Conservation (phyloP, 768 basidiomycete species). For the Tulasnella sp. region DNA sequence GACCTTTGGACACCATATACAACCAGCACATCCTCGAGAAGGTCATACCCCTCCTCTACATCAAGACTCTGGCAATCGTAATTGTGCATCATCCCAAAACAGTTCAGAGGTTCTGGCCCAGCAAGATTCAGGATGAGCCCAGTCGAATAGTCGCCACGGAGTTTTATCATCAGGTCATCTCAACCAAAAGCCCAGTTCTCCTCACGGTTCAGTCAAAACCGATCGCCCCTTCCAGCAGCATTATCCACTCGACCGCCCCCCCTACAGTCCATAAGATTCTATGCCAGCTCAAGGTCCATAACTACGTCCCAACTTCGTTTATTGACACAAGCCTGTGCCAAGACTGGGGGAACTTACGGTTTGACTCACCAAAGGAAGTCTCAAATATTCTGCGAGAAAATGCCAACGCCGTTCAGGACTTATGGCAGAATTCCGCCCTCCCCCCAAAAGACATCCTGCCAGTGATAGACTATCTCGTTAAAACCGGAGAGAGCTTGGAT, state of each 20-base stretch:
- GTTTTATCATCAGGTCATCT: constrained; percentile 42
- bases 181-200: constrained; percentile 29
- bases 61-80: neutral
- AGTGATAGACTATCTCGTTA: neutral
- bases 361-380: neutral
- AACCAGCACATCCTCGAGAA: neutral
- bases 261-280: neutral
- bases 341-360: neutral
- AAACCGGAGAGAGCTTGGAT: neutral
- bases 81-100: neutral
- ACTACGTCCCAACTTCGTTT: neutral
- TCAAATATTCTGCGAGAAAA: neutral
- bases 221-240: neutral
- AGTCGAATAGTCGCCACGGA: neutral
- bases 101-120: constrained; percentile 11
- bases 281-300: neutral
- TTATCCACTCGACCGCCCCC: neutral
- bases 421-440: neutral
- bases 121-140: constrained; percentile 35
- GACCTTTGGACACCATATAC: neutral
- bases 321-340: neutral
- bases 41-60: neutral
- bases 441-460: neutral
- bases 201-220: neutral
- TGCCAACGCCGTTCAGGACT: neutral